Conservation (phyloP, 352 stramenopile species). For the Globisporangium polare region DNA sequence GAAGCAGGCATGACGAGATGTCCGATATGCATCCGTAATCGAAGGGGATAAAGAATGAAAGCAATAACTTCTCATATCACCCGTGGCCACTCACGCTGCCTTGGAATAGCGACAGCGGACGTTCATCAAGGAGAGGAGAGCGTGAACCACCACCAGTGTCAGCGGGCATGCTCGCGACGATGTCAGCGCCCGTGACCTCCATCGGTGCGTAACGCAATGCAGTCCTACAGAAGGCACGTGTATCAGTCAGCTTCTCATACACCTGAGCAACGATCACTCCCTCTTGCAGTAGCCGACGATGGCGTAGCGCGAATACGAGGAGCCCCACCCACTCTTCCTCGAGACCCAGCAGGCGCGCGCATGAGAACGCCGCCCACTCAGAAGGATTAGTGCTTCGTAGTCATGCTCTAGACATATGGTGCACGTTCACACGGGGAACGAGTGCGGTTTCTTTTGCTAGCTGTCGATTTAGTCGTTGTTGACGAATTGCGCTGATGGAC, state of each 20-base stretch:
- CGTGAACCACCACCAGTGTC: too few relatives aligned
- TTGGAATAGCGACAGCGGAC: too few relatives aligned
- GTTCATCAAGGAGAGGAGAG: too few relatives aligned
- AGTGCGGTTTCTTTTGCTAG: slow-evolving; percentile 15
- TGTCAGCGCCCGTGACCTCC: too few relatives aligned
- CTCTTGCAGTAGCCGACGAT: background rate
- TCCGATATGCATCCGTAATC: too few relatives aligned
- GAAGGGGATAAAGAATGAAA: too few relatives aligned
- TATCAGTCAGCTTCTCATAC: background rate
- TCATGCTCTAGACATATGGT: too few relatives aligned
- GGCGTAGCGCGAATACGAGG: slow-evolving; percentile 18
- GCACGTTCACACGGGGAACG: slow-evolving; percentile 30
- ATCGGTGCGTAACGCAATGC: background rate
- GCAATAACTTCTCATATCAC: too few relatives aligned
- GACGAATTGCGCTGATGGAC: background rate
- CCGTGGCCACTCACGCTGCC: too few relatives aligned
- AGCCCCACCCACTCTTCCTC: slow-evolving; percentile 16
- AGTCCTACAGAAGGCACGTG: background rate
- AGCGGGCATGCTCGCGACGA: background rate
- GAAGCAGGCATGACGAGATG: too few relatives aligned
- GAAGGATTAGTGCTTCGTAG: too few relatives aligned
- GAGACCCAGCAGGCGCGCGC: slow-evolving; percentile 21
- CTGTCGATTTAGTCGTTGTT: background rate
- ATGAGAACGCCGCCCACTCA: too few relatives aligned
- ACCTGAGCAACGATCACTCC: background rate